phyloP scores from a whole-genome alignment of 176 grass and related monocot species.

The Thalia dealbata region DNA sequence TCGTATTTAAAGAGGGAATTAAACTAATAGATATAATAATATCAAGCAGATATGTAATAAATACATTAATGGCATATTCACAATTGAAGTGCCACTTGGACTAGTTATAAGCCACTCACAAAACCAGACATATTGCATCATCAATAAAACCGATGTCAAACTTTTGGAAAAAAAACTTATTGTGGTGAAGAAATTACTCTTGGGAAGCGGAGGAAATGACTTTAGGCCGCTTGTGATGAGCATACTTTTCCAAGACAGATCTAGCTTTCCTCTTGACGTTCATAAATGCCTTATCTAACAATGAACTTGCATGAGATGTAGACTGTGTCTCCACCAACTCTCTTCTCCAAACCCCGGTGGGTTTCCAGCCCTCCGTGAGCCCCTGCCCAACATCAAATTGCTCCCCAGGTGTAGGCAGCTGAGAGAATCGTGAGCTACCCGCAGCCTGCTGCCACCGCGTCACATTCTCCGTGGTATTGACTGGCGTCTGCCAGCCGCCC shows the following conservation, averaged over 20 bases:
- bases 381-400: not conserved
- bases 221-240: constrained; percentile 70
- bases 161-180: not conserved
- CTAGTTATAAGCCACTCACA: not conserved
- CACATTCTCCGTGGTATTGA: not conserved
- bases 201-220: constrained; percentile 40
- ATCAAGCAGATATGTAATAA: not conserved
- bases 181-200: constrained; percentile 43
- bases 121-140: not conserved
- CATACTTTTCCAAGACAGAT: constrained; percentile 25
- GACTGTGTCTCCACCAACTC: not conserved
- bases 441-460: not conserved
- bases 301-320: not conserved
- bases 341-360: not conserved
- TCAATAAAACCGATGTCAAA: not conserved
- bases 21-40: not conserved
- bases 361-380: not conserved
- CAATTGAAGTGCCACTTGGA: not conserved
- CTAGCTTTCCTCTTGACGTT: not conserved
- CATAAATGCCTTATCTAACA: not conserved
- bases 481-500: not conserved
- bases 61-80: not conserved
- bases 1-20: not conserved
- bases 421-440: not conserved
- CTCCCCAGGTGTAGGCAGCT: not conserved